Evolutionary conservation across 805 yeast species (phyloP).

Genomic region (Metschnikowia matae): DNA sequence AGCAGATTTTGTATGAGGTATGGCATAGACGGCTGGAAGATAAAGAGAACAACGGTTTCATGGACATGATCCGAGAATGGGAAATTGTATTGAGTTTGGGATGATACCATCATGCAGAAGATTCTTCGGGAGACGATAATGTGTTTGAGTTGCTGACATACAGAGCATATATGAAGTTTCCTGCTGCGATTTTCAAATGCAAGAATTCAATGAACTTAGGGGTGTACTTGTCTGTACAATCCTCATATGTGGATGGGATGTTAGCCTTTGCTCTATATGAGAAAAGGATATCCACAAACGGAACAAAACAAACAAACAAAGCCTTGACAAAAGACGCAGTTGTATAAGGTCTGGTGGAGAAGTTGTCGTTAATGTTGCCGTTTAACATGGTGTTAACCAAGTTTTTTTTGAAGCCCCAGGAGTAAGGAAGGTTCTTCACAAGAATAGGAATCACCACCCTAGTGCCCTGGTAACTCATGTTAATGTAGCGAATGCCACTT

Average conservation of each 20-base stretch:
- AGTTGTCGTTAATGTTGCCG: slow-evolving; percentile 9
- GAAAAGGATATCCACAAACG: slow-evolving; percentile 10
- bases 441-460: slow-evolving; percentile 36
- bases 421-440: slow-evolving; percentile 30
- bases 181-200: slow-evolving; percentile 1
- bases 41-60: slow-evolving; percentile 42
- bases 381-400: slow-evolving; percentile 29
- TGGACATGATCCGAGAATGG: slow-evolving; percentile 55
- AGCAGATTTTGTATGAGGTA: slow-evolving; percentile 49
- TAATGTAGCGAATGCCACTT: slow-evolving; percentile 40
- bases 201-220: slow-evolving; percentile 9
- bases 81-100: slow-evolving; percentile 39
- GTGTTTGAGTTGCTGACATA: slow-evolving; percentile 2
- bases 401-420: slow-evolving; percentile 36
- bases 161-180: slow-evolving; percentile 9
- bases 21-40: slow-evolving; percentile 41
- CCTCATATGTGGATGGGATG: slow-evolving; percentile 1
- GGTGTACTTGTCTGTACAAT: slow-evolving; percentile 12
- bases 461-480: slow-evolving; percentile 28
- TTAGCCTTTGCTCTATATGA: not conserved
- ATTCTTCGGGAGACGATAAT: not conserved
- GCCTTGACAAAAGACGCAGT: not conserved
- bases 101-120: slow-evolving; percentile 8
- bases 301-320: slow-evolving; percentile 7
- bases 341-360: not conserved